Evolutionary conservation across 2,329 filamentous ascomycete genomes (phyloP), one percentile per base, ranked within the genome.

Genomic region (Nigrospora oryzae): DNA sequence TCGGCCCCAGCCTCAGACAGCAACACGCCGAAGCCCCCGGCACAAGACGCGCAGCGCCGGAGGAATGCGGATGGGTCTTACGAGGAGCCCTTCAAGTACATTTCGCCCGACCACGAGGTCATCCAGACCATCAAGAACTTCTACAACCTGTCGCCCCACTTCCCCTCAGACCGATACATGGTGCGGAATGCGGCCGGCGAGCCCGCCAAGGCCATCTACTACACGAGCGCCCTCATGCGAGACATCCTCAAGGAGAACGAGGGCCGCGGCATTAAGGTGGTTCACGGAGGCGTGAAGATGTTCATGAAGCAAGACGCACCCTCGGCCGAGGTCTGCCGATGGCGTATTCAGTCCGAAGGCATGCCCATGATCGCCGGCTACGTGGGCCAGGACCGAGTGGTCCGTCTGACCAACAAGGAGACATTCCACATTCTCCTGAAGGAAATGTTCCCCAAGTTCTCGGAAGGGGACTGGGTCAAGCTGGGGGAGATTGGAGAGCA

Each of bases 291-390:
- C 51, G 90, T 98, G 32, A 95, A 95, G 69, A 97, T 97, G 89
- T 98, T 95, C 63, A 93, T 97, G 73, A 95, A 95, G 71, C 91
- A 97, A 64, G 89, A 96, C 59, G 85, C 88, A 0, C 90, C 95
- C 48, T 86, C 83, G 5, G 83, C 84, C 33, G 84, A 90, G 44
- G 85, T 93, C 32, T 95, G 90, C 70, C 79, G 84, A 47, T 98
- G 93, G 93, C 82, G 93, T 39, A 93, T 98, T 56, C 93, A 98
- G 71, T 86, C 84, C 12, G 93, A 98, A 65, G 93, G 93, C 19
- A 81, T 98, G 69, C 82, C 86, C 11, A 89, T 98, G 53, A 74
- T 96, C 33, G 86, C 95, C 60, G 86, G 88, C 23, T 97, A 94
- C 75, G 84, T 97, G 2, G 88, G 88, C 16, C 78, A 85, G 53